Percentiles rank a stretch among this genome's conserved stretches.
These are phyloP conservation scores for Chytridium lagenaria DNA, from an alignment of 371 early-diverging fungal genomes.

Conservation along the genomic window DNA sequence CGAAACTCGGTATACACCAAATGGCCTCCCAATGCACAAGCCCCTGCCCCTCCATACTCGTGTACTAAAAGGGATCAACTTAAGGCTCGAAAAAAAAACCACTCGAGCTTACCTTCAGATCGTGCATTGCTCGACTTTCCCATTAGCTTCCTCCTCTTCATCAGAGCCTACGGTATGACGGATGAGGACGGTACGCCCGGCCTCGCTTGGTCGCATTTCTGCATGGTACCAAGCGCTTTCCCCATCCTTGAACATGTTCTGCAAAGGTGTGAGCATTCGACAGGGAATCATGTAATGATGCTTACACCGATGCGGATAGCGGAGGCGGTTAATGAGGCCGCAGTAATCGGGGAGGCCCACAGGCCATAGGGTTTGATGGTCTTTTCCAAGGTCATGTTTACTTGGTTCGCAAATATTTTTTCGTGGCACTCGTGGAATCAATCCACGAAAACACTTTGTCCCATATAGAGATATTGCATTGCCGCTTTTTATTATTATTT, in stretches of 20 bases:
- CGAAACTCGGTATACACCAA: not conserved
- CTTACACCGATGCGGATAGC: conserved; percentile 21
- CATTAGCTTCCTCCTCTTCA: not conserved
- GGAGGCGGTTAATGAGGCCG: conserved; percentile 23
- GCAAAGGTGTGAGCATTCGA: not conserved
- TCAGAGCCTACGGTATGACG: not conserved
- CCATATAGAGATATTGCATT: too few relatives aligned
- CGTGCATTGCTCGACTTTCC: not conserved
- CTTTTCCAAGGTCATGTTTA: not conserved
- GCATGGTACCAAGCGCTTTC: conserved; percentile 17
- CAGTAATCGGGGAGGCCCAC: conserved; percentile 27
- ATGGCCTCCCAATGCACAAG: not conserved
- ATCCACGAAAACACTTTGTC: too few relatives aligned
- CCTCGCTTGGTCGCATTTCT: conserved; percentile 26
- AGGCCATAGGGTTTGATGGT: conserved; percentile 12
- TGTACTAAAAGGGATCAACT: too few relatives aligned
- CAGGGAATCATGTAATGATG: too few relatives aligned
- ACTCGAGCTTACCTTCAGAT: too few relatives aligned
- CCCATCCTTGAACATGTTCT: conserved; percentile 11
- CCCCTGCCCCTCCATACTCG: not conserved
- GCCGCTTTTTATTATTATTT: too few relatives aligned
- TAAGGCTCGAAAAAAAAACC: too few relatives aligned
- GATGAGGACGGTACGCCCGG: conserved; percentile 24
- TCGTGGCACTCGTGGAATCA: too few relatives aligned
- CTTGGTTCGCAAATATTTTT: too few relatives aligned